These are phyloP conservation scores for Fraxinus anomala DNA, from an alignment of 257 asterid species.

Conservation along the genomic window DNA sequence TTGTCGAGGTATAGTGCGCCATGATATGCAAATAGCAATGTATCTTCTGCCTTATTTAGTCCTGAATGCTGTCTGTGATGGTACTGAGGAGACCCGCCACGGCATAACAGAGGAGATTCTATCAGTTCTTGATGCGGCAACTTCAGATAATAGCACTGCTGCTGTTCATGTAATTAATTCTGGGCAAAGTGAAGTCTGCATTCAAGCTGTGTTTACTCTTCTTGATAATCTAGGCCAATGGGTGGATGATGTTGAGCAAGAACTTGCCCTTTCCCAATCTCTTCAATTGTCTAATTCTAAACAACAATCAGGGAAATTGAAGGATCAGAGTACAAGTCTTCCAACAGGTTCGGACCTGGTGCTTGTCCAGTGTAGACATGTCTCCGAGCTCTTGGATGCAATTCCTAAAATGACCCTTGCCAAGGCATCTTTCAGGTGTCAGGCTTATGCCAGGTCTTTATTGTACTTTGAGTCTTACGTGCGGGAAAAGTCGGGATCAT, in stretches of 20 bases:
- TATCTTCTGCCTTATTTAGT: conserved; percentile 95
- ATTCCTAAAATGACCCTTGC: conserved; percentile 92
- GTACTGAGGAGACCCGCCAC: conserved; percentile 84
- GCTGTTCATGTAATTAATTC: conserved; percentile 55
- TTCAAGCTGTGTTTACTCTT: conserved; percentile 91
- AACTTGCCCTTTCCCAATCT: conserved; percentile 87
- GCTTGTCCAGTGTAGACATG: conserved; percentile 78
- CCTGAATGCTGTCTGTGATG: conserved; percentile 85
- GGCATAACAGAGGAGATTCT: conserved; percentile 85
- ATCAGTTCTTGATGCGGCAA: conserved; percentile 80
- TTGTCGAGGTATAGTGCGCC: conserved; percentile 97
- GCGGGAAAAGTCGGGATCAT: conserved; percentile 81
- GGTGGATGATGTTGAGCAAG: conserved; percentile 93
- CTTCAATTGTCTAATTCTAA: conserved; percentile 52
- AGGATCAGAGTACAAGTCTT: conserved; percentile 49
- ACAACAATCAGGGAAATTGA: conserved; percentile 58
- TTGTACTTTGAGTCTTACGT: conserved; percentile 87
- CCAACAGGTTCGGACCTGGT: conserved; percentile 55
- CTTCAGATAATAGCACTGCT: conserved; percentile 60
- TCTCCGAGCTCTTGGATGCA: conserved; percentile 77
- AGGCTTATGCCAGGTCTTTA: conserved; percentile 93
- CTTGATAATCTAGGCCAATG: conserved; percentile 99
- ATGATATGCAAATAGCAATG: conserved; percentile 92
- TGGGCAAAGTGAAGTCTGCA: conserved; percentile 92
- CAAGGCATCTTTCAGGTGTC: conserved; percentile 93